Evolutionary conservation across 768 basidiomycete genomes (phyloP).

Genomic region (Polyporus arcularius): DNA sequence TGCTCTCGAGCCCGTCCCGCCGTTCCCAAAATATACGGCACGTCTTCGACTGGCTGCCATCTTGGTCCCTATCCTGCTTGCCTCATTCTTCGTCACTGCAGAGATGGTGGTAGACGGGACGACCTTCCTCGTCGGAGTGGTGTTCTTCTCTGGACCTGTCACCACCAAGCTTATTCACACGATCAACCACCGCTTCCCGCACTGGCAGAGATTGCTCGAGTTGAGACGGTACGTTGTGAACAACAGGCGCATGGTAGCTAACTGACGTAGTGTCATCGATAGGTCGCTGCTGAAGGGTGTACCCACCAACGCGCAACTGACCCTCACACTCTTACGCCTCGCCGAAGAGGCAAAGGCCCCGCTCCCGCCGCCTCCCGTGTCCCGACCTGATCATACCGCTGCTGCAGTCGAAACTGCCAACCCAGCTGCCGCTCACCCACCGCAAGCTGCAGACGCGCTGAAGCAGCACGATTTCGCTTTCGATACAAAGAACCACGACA

Average conservation of each 20-base stretch:
- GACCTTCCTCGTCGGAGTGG: conserved; percentile 36
- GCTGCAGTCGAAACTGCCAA: conserved; percentile 2
- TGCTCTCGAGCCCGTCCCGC: conserved; percentile 40
- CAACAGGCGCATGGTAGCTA: background rate
- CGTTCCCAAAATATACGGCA: conserved; percentile 29
- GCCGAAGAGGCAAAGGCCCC: conserved; percentile 41
- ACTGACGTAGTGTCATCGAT: background rate
- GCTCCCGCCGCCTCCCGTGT: conserved; percentile 38
- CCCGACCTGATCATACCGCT: conserved; percentile 14
- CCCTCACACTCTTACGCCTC: conserved; percentile 42
- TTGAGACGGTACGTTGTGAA: conserved; percentile 35
- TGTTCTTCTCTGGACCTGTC: conserved; percentile 43
- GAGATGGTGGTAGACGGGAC: conserved; percentile 32
- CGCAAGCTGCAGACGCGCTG: conserved; percentile 16
- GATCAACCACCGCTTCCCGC: conserved; percentile 35
- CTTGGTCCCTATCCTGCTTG: conserved; percentile 31
- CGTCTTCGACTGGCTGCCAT: conserved; percentile 34
- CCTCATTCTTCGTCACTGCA: conserved; percentile 32
- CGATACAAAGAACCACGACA: conserved; percentile 38
- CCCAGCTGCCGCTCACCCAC: conserved; percentile 11
- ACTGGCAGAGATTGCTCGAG: conserved; percentile 40
- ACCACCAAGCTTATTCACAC: conserved; percentile 29
- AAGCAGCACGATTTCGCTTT: conserved; percentile 21
- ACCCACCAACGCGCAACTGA: conserved; percentile 47
- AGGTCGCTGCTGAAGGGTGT: conserved; percentile 41